phyloP scores from a whole-genome alignment of 257 asterid genomes.

The Solanum tarijense region DNA sequence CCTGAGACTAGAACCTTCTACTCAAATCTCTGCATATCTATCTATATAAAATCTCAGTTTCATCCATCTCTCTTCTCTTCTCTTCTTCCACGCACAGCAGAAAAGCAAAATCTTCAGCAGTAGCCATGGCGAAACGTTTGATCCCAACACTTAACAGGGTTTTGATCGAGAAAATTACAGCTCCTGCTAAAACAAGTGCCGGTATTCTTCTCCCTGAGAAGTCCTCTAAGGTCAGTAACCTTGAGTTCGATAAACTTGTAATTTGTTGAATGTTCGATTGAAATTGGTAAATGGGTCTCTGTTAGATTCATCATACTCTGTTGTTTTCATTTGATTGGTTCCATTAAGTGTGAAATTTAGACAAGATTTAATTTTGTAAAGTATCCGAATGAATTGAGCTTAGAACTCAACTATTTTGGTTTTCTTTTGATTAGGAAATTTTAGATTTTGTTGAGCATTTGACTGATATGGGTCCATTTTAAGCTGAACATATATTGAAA shows the following conservation, averaged over 20 bases:
- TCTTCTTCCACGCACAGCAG: neutral
- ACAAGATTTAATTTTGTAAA: neutral
- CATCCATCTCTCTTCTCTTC: neutral
- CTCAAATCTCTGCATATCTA: neutral
- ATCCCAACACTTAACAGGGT: slow-evolving; percentile 76
- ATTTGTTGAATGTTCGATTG: neutral
- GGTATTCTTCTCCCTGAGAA: slow-evolving; percentile 92
- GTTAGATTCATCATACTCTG: neutral
- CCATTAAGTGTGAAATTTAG: neutral
- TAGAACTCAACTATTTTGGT: neutral
- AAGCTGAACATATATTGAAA: neutral
- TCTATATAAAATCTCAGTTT: neutral
- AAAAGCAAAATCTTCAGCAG: neutral
- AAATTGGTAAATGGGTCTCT: neutral
- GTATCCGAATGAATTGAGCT: neutral
- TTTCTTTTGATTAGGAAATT: neutral
- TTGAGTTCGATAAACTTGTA: neutral
- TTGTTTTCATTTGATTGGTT: neutral
- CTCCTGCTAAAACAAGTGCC: slow-evolving; percentile 71
- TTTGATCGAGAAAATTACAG: slow-evolving; percentile 66
- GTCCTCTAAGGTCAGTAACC: slow-evolving; percentile 48
- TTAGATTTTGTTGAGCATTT: neutral
- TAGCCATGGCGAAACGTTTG: slow-evolving; percentile 66
- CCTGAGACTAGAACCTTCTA: slow-evolving; percentile 36
- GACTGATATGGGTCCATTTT: neutral